Conservation (phyloP, 2,329 filamentous ascomycete genomes). For the Sordariomycetes sp. region DNA sequence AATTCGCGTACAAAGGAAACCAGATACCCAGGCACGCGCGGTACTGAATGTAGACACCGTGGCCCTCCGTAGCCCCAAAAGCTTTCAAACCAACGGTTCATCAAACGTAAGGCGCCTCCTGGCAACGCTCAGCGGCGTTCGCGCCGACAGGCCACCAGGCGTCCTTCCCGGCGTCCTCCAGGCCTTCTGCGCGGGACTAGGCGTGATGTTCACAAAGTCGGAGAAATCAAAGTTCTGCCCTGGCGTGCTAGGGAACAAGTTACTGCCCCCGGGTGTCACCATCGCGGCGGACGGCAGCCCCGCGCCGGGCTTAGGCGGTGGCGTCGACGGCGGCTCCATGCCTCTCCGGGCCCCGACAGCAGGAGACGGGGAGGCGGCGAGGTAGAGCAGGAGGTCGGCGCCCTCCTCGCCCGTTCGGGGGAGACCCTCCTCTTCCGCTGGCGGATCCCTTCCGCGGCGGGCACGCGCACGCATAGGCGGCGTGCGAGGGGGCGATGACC, state of each 20-base stretch:
- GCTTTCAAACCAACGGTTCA: slow-evolving; percentile 19
- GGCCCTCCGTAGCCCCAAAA: background rate
- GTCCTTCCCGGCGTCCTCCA: slow-evolving; percentile 82
- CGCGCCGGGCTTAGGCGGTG: slow-evolving; percentile 55
- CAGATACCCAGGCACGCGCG: background rate
- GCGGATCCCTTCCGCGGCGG: slow-evolving; percentile 34
- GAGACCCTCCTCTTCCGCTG: slow-evolving; percentile 16
- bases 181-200: slow-evolving; percentile 78
- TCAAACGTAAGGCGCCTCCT: slow-evolving; percentile 74
- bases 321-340: slow-evolving; percentile 63
- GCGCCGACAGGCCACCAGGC: slow-evolving; percentile 41
- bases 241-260: slow-evolving; percentile 63
- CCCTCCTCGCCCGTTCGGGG: slow-evolving; percentile 61
- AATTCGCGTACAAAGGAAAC: background rate
- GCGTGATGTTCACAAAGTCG: slow-evolving; percentile 95
- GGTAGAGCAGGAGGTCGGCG: slow-evolving; percentile 66
- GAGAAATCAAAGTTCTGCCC: slow-evolving; percentile 81
- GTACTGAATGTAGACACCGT: background rate
- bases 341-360: slow-evolving; percentile 42
- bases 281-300: slow-evolving; percentile 68
- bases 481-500: slow-evolving; percentile 74
- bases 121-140: slow-evolving; percentile 52
- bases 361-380: slow-evolving; percentile 84
- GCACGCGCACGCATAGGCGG: slow-evolving; percentile 53
- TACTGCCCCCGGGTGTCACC: slow-evolving; percentile 67